These are phyloP conservation scores for Nematocida ausubeli DNA, from an alignment of 371 early-diverging fungal genomes.

Conservation along the genomic window DNA sequence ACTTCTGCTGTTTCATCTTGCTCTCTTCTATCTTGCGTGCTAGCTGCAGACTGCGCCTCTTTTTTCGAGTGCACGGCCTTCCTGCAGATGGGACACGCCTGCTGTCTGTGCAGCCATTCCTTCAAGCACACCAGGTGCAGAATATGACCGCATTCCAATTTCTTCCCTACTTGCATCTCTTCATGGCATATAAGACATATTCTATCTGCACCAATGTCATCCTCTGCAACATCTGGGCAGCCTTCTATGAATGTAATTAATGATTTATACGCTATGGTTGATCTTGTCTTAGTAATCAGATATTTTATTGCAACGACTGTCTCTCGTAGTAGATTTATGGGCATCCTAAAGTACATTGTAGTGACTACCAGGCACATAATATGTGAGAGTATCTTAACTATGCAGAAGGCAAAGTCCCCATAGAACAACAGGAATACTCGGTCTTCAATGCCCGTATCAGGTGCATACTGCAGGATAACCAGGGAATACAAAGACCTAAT, in stretches of 20 bases:
- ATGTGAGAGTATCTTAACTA: conserved; percentile 43
- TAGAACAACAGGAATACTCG: conserved; percentile 48
- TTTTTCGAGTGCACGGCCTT: conserved; percentile 19
- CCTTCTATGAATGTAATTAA: conserved; percentile 56
- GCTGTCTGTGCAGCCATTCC: conserved; percentile 94
- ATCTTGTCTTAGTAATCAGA: conserved; percentile 47
- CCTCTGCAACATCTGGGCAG: conserved; percentile 42
- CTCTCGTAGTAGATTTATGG: conserved; percentile 60
- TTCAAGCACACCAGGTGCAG: conserved; percentile 91
- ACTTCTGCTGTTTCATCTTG: not conserved
- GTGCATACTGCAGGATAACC: not conserved
- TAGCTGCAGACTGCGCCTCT: not conserved
- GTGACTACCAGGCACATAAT: conserved; percentile 59
- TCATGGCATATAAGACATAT: conserved; percentile 67
- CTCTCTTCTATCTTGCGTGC: not conserved
- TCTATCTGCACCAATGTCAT: conserved; percentile 18
- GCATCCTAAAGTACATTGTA: conserved; percentile 58
- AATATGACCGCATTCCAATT: conserved; percentile 86
- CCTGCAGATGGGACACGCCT: conserved; percentile 91
- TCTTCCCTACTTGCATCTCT: conserved; percentile 71
- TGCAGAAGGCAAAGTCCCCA: conserved; percentile 56
- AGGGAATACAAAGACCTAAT: conserved; percentile 47
- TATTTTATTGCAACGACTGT: conserved; percentile 41
- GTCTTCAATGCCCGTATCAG: conserved; percentile 25
- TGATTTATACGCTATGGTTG: conserved; percentile 43